These are phyloP conservation scores for Tuber indicum DNA, from an alignment of 495 filamentous ascomycete species.

Conservation along the genomic window DNA sequence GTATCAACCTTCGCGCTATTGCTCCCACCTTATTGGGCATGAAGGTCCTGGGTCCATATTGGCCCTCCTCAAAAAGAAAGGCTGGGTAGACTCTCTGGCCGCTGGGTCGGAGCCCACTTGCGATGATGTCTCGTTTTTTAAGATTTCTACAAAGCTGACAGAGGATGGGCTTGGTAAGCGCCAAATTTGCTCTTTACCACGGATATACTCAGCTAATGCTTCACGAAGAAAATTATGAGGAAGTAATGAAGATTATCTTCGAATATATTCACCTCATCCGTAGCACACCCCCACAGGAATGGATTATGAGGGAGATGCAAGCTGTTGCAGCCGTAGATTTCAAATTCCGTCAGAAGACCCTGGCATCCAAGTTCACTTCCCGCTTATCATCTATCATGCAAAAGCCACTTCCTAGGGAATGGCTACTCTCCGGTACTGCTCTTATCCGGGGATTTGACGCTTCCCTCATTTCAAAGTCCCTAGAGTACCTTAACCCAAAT, in stretches of 20 bases:
- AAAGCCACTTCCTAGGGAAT: conserved; percentile 73
- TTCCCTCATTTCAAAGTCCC: conserved; percentile 63
- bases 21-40: conserved; percentile 90
- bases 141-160: conserved; percentile 70
- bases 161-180: conserved; percentile 60
- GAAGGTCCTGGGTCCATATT: conserved; percentile 96
- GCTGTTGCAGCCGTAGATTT: conserved; percentile 87
- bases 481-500: conserved; percentile 72
- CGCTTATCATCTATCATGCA: conserved; percentile 80
- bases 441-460: conserved; percentile 73
- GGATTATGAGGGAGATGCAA: conserved; percentile 90
- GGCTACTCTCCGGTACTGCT: conserved; percentile 69
- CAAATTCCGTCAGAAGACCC: conserved; percentile 86
- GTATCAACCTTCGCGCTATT: conserved; percentile 79
- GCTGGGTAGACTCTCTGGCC: conserved; percentile 84
- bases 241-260: conserved; percentile 82
- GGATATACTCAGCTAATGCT: conserved; percentile 46
- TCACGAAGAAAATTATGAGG: conserved; percentile 60
- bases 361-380: conserved; percentile 80
- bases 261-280: conserved; percentile 87
- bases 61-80: conserved; percentile 88
- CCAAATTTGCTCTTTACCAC: conserved; percentile 16
- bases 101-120: conserved; percentile 71
- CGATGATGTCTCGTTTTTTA: conserved; percentile 79
- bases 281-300: conserved; percentile 73